A percentile compares a stretch with the other conserved stretches of the same genome.
Conservation (phyloP, 2,329 filamentous ascomycete genomes). For the Penicillium sp. region DNA sequence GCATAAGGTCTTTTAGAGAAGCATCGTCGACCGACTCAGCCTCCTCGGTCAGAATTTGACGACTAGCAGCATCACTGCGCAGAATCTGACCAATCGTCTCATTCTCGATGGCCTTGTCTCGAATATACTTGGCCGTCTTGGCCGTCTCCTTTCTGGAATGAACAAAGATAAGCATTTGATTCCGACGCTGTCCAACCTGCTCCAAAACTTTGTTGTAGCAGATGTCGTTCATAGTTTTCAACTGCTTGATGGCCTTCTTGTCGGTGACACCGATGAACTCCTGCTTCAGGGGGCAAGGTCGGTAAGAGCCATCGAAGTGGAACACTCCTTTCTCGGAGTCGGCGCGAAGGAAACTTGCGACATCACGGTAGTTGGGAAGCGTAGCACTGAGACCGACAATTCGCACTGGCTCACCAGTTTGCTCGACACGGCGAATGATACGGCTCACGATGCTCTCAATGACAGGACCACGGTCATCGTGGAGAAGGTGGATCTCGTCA, state of each 20-base stretch:
- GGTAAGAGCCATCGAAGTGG: conserved; percentile 91
- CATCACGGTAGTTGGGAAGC: conserved; percentile 91
- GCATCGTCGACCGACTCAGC: conserved; percentile 75
- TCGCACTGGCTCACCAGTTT: conserved; percentile 87
- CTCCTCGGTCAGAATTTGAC: conserved; percentile 82
- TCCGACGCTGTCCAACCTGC: conserved; percentile 84
- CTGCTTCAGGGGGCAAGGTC: conserved; percentile 89
- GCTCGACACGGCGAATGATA: conserved; percentile 87
- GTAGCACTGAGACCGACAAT: conserved; percentile 91
- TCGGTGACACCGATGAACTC: conserved; percentile 97
- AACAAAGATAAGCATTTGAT: conserved; percentile 98
- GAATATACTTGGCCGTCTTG: conserved; percentile 92
- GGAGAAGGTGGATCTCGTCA: conserved; percentile 94
- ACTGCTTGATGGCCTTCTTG: conserved; percentile 96
- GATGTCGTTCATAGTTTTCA: conserved; percentile 99
- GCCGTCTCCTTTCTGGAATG: conserved; percentile 97
- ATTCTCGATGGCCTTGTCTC: conserved; percentile 93
- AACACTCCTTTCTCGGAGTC: conserved; percentile 81
- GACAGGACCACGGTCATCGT: conserved; percentile 95
- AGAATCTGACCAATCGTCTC: conserved; percentile 96
- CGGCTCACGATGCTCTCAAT: conserved; percentile 94
- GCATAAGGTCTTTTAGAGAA: conserved; percentile 87
- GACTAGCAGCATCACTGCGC: conserved; percentile 82
- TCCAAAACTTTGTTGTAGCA: conserved; percentile 97
- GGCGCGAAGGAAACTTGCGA: conserved; percentile 89